Conservation (phyloP, 169 alveolate species). For the Babesia bigemina region DNA sequence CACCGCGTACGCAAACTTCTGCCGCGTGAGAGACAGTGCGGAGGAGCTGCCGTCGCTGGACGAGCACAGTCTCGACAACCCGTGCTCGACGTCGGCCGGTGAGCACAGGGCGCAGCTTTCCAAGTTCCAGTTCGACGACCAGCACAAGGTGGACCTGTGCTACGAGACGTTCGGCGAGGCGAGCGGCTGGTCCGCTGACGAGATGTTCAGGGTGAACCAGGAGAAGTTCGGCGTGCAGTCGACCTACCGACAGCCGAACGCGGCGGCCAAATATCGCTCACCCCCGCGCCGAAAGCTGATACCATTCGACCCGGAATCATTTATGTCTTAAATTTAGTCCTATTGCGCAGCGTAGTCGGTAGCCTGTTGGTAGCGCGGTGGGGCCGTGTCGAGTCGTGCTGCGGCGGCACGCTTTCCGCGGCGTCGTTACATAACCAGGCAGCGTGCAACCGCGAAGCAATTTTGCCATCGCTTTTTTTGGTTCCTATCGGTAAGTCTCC, state of each 20-base stretch:
- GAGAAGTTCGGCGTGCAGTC: conserved; percentile 86
- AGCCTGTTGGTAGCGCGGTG: conserved; percentile 16
- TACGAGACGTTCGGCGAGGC: conserved; percentile 41
- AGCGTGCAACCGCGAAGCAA: conserved; percentile 7
- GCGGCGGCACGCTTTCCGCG: not conserved
- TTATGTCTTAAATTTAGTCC: not conserved
- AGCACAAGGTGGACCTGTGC: not conserved
- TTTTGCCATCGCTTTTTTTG: not conserved
- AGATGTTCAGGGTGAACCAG: conserved; percentile 85
- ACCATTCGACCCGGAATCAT: conserved; percentile 13
- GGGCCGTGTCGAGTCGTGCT: conserved; percentile 20
- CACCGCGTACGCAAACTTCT: conserved; percentile 16
- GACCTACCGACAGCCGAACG: conserved; percentile 76
- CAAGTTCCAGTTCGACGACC: not conserved
- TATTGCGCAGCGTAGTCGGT: not conserved
- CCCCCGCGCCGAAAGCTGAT: conserved; percentile 13
- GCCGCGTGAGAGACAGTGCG: not conserved
- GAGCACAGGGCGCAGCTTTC: not conserved
- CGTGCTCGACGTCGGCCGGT: not conserved
- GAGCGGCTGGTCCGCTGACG: conserved; percentile 83
- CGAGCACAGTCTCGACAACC: not conserved
- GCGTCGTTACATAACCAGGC: not conserved
- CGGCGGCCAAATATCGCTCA: conserved; percentile 24
- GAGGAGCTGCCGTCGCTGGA: not conserved
- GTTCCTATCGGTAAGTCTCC: conserved; percentile 15